Base-by-base conservation (phyloP, 345 rosid species). In the Erysimum cheiranthoides region DNA sequence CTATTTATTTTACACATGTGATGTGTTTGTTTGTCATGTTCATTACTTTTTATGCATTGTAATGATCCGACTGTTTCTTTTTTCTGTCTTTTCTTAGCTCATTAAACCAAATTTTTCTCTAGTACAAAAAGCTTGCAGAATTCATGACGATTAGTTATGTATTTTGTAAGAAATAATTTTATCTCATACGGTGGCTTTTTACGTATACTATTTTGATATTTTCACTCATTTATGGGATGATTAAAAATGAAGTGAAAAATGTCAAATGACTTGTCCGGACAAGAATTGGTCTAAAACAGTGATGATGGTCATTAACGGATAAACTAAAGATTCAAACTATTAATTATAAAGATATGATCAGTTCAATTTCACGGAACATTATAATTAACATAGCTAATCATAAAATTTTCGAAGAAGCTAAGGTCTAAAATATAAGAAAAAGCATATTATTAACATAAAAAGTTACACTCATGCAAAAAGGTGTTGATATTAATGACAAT, bases 1-100 rank as follows among this genome's bases (percentile, higher is more conserved):
- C 12, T 60, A 66, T 66, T 72, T 40, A 62, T 59, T 65, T 46
- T 66, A 61, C 21, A 73, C 77, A 78, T 61, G 81, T 72, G 77
- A 72, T 61, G 45, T 72, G 77, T 78, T 78, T 65, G 9, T 65
- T 65, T 49, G 56, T 71, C 68, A 64, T 63, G 80, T 53, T 34
- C 36, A 25, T 52, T 57, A 35, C 50, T 46, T 27, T 58, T 3
- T 6, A 47, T 50, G 13, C 4, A 59, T 39, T 67, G 18, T 38
- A 39, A 30, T 58, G 25, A 17, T 57, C 60, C 42, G 34, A 74
- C 67, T 40, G 28, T 25, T 11, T 66, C 3, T 30, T 53, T 39
- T 60, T 61, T 10, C 13, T 51, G 35, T 27, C 8, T 52, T 52
- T 27, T 25, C 49, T 12, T 61, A 14, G 4, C 8, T 18, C 32